A percentile compares a stretch with the other conserved stretches of the same genome.
Evolutionary conservation across 176 grass and related monocot genomes (phyloP).

Genomic region (Eragrostis nindensis): DNA sequence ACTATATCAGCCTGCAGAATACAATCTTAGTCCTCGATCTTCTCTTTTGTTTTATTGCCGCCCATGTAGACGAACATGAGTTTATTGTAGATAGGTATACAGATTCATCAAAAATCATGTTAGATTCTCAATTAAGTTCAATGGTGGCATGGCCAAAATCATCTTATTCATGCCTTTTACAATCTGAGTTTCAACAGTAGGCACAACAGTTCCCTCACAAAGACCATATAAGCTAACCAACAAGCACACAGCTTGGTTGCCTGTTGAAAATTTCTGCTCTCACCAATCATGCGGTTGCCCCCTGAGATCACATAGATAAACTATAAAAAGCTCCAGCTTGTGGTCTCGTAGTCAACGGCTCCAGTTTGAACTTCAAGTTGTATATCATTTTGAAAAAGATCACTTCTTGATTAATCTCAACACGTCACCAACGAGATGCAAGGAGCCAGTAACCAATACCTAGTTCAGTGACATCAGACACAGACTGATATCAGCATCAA

Average conservation of each 20-base stretch:
- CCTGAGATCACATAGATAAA: not conserved
- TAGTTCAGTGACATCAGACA: constrained; percentile 33
- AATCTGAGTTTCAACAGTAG: not conserved
- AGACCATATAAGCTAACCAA: not conserved
- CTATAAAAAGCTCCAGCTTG: not conserved
- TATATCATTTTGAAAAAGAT: not conserved
- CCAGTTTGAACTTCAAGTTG: constrained; percentile 15
- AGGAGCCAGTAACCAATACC: constrained; percentile 78
- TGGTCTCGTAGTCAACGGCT: not conserved
- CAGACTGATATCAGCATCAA: constrained; percentile 10
- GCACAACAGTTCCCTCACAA: not conserved
- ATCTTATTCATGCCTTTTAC: not conserved
- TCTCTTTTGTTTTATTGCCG: not conserved
- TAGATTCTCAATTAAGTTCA: not conserved
- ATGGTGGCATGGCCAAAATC: not conserved
- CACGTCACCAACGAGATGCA: constrained; percentile 77
- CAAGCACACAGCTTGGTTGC: not conserved
- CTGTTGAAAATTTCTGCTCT: not conserved
- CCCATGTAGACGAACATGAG: not conserved
- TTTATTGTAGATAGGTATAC: not conserved
- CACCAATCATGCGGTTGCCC: not conserved
- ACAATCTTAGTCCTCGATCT: not conserved
- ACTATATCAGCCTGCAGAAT: no score
- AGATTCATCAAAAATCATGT: not conserved
- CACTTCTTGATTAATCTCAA: constrained; percentile 72